Evolutionary conservation across 768 basidiomycete species (phyloP).

Genomic region (Tephrocybe sp.): DNA sequence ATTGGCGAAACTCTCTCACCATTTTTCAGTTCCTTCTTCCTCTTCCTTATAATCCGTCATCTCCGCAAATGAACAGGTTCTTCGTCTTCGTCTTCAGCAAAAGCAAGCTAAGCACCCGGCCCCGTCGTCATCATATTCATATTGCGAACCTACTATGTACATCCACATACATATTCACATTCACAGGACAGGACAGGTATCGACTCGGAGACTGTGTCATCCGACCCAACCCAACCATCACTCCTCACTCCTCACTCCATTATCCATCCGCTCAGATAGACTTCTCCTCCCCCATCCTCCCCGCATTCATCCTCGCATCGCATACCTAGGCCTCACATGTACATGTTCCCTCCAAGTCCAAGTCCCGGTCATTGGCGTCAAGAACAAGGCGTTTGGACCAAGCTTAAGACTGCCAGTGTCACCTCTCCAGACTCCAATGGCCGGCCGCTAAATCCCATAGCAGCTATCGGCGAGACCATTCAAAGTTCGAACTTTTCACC

Average conservation of each 20-base stretch:
- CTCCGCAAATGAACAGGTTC: constrained; percentile 19
- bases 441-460: constrained; percentile 64
- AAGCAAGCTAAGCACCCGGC: constrained; percentile 30
- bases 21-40: constrained; percentile 18
- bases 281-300: constrained; percentile 23
- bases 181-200: no score
- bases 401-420: constrained; percentile 63
- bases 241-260: constrained; percentile 38
- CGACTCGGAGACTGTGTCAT: constrained; percentile 22
- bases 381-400: constrained; percentile 59
- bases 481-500: no score
- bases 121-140: constrained; percentile 23
- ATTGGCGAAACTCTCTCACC: constrained; percentile 41
- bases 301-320: constrained; percentile 18
- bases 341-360: constrained; percentile 35
- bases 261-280: constrained; percentile 31
- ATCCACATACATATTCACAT: constrained; percentile 12
- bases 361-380: constrained; percentile 53
- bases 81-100: constrained; percentile 31
- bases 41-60: constrained; percentile 17
- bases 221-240: constrained; percentile 40
- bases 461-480: constrained; percentile 78
- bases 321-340: no score
- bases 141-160: constrained; percentile 20
- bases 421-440: no score